Conservation (phyloP, 768 basidiomycete species). For the Boletales sp. region DNA sequence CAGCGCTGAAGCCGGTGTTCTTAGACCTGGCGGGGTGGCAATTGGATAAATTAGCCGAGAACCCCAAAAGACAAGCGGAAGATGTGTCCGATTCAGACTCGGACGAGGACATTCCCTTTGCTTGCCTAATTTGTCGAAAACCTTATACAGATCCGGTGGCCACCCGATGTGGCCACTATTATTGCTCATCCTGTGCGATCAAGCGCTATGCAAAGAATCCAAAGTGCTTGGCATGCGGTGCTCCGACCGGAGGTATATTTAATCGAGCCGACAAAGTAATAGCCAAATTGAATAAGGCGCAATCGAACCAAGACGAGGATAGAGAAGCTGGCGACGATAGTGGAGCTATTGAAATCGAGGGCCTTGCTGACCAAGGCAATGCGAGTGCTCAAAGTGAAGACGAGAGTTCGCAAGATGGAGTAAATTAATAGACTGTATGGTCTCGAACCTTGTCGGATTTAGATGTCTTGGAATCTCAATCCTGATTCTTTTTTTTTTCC, state of each 20-base stretch:
- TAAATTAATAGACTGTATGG: slow-evolving; percentile 22
- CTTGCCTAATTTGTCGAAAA: slow-evolving; percentile 96
- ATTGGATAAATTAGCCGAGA: slow-evolving; percentile 88
- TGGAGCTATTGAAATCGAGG: slow-evolving; percentile 58
- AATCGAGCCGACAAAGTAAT: slow-evolving; percentile 93
- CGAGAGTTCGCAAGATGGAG: slow-evolving; percentile 31
- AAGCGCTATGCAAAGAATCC: slow-evolving; percentile 92
- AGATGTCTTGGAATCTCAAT: slow-evolving; percentile 26
- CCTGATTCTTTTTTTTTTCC: slow-evolving; percentile 12
- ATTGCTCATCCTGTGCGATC: slow-evolving; percentile 93
- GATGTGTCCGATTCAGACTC: slow-evolving; percentile 66
- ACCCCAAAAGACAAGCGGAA: slow-evolving; percentile 52
- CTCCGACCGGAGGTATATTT: slow-evolving; percentile 93
- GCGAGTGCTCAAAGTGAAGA: slow-evolving; percentile 26
- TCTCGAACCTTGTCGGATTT: slow-evolving; percentile 32
- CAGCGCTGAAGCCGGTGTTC: slow-evolving; percentile 8
- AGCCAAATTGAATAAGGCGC: slow-evolving; percentile 76
- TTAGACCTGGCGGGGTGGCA: slow-evolving; percentile 98
- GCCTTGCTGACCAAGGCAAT: slow-evolving; percentile 36
- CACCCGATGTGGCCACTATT: slow-evolving; percentile 96
- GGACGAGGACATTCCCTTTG: slow-evolving; percentile 92
- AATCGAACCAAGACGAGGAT: slow-evolving; percentile 50
- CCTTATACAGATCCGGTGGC: slow-evolving; percentile 93
- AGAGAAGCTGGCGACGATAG: slow-evolving; percentile 39
- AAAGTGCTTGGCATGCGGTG: slow-evolving; percentile 92